A percentile compares a stretch with the other conserved stretches of the same genome.
These are phyloP conservation scores for Pseudevernia furfuracea DNA, from an alignment of 495 filamentous ascomycete genomes.

Conservation along the genomic window DNA sequence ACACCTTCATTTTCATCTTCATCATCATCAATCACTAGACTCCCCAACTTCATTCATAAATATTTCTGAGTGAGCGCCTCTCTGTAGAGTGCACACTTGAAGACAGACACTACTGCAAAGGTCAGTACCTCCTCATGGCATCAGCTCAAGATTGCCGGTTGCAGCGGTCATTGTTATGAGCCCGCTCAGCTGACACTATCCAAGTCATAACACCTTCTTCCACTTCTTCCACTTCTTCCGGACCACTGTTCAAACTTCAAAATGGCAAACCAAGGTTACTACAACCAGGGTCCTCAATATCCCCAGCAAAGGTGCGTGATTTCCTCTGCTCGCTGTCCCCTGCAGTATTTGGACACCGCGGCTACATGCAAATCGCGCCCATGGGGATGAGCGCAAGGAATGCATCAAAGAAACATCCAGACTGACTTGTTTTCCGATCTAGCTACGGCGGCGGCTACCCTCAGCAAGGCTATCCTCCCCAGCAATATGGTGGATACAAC, in stretches of 20 bases:
- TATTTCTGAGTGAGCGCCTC: neutral
- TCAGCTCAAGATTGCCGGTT: slow-evolving; percentile 5
- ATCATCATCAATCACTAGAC: neutral
- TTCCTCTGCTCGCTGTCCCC: slow-evolving; percentile 20
- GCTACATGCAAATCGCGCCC: neutral
- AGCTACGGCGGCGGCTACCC: slow-evolving; percentile 27
- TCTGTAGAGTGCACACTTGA: neutral
- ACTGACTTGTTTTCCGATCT: slow-evolving; percentile 10
- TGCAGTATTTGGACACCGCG: neutral
- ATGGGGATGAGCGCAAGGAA: neutral
- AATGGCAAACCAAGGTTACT: slow-evolving; percentile 46
- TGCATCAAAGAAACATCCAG: neutral
- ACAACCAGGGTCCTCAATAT: slow-evolving; percentile 34
- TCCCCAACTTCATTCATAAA: neutral
- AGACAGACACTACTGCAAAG: neutral
- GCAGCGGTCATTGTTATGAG: neutral
- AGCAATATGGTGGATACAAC: slow-evolving; percentile 35
- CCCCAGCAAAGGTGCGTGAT: slow-evolving; percentile 32
- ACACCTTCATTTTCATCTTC: too few species aligned
- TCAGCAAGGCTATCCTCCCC: slow-evolving; percentile 33
- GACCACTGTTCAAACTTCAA: slow-evolving; percentile 7
- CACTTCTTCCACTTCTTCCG: slow-evolving; percentile 5
- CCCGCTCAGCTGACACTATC: slow-evolving; percentile 8
- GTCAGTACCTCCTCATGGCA: slow-evolving; percentile 3
- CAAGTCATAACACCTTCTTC: slow-evolving; percentile 2